Evolutionary conservation across 148 eudicot species (phyloP), one percentile per base, ranked within the genome.

Genomic region (Chenopodium berlandieri): DNA sequence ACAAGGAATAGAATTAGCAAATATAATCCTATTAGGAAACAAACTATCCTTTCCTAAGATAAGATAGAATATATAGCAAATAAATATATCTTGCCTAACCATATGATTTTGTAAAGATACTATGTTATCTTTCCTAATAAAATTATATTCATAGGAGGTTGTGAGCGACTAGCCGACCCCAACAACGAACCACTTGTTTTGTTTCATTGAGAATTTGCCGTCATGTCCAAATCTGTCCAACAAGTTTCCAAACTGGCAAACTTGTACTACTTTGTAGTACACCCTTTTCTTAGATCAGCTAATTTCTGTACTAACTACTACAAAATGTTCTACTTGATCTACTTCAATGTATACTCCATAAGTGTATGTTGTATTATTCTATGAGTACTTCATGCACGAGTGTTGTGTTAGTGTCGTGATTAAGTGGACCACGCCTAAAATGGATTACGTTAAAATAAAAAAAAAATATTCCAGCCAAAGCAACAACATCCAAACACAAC

Each of bases 231-330:
- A 19, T 20, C 19, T 11, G 3, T 71, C 73, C 46, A 71, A 72
- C 46, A 71, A 72, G 16, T 22, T 19, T 73, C 32, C 34, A 46
- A 73, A 73, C 50, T 72, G 48, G 76, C 34, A 46, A 73, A 73
- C 50, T 72, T 73, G 76, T 73, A 73, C 76, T 73, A 17, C 32
- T 47, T 73, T 73, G 76, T 73, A 73, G 60, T 73, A 73, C 76
- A 73, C 30, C 8, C 9, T 25, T 67, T 67, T 25, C 71, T 4
- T 67, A 25, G n/a, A 73, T 47, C 76, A 73, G 25, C 75, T 56
- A 40, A 72, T 11, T 44, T n/a, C 48, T 73, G 76, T 73, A 73
- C 76, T 73, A 46, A 73, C 76, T 73, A n/a, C 75, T 9, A 22
- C 27, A 47, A 22, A n/a, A 11, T 47, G 60, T 73, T 47, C 76